phyloP scores from a whole-genome alignment of 306 rosid genomes.

The Fragaria iinumae region DNA sequence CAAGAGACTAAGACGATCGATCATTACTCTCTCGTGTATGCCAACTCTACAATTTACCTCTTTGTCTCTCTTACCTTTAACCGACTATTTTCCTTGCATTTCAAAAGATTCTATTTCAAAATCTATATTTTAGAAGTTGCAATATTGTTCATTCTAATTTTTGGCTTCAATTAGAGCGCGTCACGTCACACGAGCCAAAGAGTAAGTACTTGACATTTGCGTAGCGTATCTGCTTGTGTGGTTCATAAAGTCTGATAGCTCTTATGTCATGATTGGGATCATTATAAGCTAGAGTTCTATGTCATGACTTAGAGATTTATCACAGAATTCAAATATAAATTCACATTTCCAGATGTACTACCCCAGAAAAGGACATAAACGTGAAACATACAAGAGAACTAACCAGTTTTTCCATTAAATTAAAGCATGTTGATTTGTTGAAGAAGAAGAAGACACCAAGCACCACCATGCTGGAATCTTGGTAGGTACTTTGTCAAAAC shows the following conservation, averaged over 20 bases:
- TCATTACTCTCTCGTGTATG: too few species aligned
- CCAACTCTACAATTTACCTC: too few species aligned
- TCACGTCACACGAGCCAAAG: not conserved
- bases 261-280: not conserved
- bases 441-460: not conserved
- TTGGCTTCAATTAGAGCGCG: not conserved
- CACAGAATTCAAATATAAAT: not conserved
- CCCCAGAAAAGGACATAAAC: not conserved
- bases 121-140: not conserved
- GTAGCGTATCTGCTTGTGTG: not conserved
- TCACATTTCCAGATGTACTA: not conserved
- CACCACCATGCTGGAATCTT: not conserved
- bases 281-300: not conserved
- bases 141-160: not conserved
- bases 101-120: too few species aligned
- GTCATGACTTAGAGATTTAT: not conserved
- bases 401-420: not conserved
- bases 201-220: not conserved
- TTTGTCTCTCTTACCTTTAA: too few species aligned
- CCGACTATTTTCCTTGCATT: too few species aligned
- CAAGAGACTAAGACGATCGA: too few species aligned
- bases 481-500: slow-evolving; percentile 18
- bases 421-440: not conserved
- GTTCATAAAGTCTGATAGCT: not conserved
- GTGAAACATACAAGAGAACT: not conserved